These are phyloP conservation scores for Tilletiaria anomala DNA, from an alignment of 1,284 basidiomycete species.

Conservation along the genomic window DNA sequence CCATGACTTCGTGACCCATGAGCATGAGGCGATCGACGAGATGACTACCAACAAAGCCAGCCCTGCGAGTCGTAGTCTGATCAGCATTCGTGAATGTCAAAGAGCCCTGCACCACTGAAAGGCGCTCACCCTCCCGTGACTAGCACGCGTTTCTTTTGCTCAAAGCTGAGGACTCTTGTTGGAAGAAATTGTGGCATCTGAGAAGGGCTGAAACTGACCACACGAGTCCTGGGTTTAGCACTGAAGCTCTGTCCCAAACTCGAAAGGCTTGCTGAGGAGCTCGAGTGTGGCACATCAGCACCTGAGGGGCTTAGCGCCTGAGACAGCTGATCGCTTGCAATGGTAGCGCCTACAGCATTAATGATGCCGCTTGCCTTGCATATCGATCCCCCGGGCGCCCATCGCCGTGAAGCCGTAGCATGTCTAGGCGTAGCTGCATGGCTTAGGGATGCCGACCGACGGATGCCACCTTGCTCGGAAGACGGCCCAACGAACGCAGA, in stretches of 20 bases:
- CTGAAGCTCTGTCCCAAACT: not conserved
- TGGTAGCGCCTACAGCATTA: not conserved
- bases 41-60: slow-evolving; percentile 94
- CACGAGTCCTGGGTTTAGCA: not conserved
- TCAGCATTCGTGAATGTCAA: not conserved
- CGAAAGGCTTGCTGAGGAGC: not conserved
- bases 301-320: not conserved
- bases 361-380: not conserved
- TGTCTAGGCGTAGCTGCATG: no score
- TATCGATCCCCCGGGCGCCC: not conserved
- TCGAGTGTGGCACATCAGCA: no score
- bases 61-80: slow-evolving; percentile 35
- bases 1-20: slow-evolving; percentile 90
- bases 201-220: not conserved
- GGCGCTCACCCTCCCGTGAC: slow-evolving; percentile 60
- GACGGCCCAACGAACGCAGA: no score
- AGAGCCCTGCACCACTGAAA: not conserved
- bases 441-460: no score
- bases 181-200: slow-evolving; percentile 53
- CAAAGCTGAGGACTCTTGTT: slow-evolving; percentile 66
- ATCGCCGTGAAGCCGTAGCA: no score
- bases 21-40: slow-evolving; percentile 86
- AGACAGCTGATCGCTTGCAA: not conserved
- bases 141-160: slow-evolving; percentile 69
- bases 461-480: no score